Evolutionary conservation across 331 rosid species (phyloP), one percentile per base, ranked within the genome.

Genomic region (Stylosanthes scabra): DNA sequence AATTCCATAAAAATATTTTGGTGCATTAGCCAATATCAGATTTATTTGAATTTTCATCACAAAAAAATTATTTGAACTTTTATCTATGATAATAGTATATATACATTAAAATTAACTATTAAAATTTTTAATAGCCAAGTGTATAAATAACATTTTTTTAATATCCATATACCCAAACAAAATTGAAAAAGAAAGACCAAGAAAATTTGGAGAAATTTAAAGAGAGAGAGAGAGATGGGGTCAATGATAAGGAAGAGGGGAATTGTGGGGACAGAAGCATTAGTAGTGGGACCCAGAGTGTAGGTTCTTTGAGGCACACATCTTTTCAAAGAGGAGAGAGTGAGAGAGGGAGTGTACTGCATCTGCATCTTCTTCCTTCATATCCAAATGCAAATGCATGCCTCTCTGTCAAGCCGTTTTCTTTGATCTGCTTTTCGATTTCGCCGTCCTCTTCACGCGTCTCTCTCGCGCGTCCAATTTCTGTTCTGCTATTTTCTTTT

Each of bases 301-400:
- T 74, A 79, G 87, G 87, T 89, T 71, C 84, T 89, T 89, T 87
- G 8, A 60, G 59, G 69, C 55, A 81, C 96, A 89, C 69, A 65
- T 72, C 74, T 75, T 80, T 82, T 83, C 63, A 66, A 79, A 76
- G 39, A 2, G 7, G 37, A 57, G n/a, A 27, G 37, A 16, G 9
- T 11, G 41, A 29, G 1, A 1, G 37, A 57, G n/a, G 9, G 37
- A 16, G 9, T 11, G 41, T 40, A 9, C 14, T 4, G 63, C 37
- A 55, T 28, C 40, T 25, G 45, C 25, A n/a, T 44, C 3, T 10
- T 34, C 5, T 34, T 34, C 6, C 6, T 55, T 37, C 34, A 27
- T 42, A 20, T 20, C 25, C 25, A 20, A 20, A 42, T 42, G 46
- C 46, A 6, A 7, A 42, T 42, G 46, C 46, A 42, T 42, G 46